Percentiles rank a stretch among this genome's conserved stretches.
Conservation (phyloP, 23 red algal genomes). For the Rhodosorus marinus region DNA sequence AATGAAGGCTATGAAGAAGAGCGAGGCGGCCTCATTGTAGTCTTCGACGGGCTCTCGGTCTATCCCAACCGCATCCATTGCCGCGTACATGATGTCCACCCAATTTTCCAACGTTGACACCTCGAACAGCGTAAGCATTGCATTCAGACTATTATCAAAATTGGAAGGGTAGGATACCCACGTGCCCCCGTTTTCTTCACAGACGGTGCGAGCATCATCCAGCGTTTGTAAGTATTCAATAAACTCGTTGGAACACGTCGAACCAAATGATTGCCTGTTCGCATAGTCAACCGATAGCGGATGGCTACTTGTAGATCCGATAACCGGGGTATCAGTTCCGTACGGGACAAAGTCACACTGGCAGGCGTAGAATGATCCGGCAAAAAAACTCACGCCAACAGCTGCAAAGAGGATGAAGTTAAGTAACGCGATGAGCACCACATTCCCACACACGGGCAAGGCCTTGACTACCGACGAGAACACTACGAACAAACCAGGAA, state of each 20-base stretch:
- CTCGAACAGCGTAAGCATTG: not conserved
- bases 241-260: too few relatives aligned
- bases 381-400: not conserved
- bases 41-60: not conserved
- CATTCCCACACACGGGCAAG: not conserved
- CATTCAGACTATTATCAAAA: not conserved
- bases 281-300: not conserved
- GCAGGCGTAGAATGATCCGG: not conserved
- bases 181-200: not conserved
- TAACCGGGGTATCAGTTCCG: not conserved
- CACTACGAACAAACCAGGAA: not conserved
- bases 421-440: not conserved
- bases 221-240: too few relatives aligned
- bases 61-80: not conserved
- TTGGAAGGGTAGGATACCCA: not conserved
- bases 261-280: not conserved
- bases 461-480: not conserved
- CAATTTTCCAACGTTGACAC: not conserved
- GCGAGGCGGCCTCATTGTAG: not conserved
- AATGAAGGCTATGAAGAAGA: not conserved
- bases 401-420: not conserved
- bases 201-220: not conserved
- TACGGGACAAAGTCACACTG: too few relatives aligned
- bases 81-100: constrained; percentile 1
- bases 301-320: not conserved